These are phyloP conservation scores for Phaeosphaeria sp. DNA, from an alignment of 2,329 filamentous ascomycete genomes.

Conservation along the genomic window DNA sequence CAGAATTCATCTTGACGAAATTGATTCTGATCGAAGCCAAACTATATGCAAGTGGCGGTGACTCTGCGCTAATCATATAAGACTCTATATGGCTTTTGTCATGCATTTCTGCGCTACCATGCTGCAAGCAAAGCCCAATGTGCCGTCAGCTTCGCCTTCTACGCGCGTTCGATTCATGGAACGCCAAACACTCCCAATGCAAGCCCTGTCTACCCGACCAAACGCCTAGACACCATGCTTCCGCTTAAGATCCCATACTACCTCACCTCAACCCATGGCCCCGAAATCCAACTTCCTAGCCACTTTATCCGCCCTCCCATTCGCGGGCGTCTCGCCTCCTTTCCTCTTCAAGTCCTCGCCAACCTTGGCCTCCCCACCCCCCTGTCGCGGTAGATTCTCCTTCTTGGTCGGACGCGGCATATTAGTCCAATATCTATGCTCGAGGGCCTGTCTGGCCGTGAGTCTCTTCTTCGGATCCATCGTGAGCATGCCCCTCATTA, in stretches of 20 bases:
- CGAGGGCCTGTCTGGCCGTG: slow-evolving; percentile 76
- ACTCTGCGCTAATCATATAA: too few species aligned
- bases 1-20: too few species aligned
- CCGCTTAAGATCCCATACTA: background rate
- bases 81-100: too few species aligned
- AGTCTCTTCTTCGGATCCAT: slow-evolving; percentile 88
- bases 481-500: slow-evolving; percentile 82
- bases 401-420: slow-evolving; percentile 84
- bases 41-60: too few species aligned
- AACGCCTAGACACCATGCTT: slow-evolving; percentile 2
- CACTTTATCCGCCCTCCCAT: slow-evolving; percentile 72
- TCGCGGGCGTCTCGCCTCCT: slow-evolving; percentile 67
- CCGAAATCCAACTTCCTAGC: slow-evolving; percentile 71
- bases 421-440: slow-evolving; percentile 84
- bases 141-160: too few species aligned
- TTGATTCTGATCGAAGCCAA: too few species aligned
- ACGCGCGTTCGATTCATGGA: too few species aligned
- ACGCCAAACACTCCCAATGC: slow-evolving; percentile 13
- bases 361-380: slow-evolving; percentile 72
- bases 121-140: too few species aligned
- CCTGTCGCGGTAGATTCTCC: slow-evolving; percentile 80
- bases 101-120: too few species aligned
- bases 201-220: background rate
- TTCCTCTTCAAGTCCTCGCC: slow-evolving; percentile 81
- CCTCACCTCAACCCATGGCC: slow-evolving; percentile 17